Percentiles rank a stretch among this genome's conserved stretches.
These are phyloP conservation scores for Bromus sterilis DNA, from an alignment of 176 grass and related monocot genomes.

Conservation along the genomic window DNA sequence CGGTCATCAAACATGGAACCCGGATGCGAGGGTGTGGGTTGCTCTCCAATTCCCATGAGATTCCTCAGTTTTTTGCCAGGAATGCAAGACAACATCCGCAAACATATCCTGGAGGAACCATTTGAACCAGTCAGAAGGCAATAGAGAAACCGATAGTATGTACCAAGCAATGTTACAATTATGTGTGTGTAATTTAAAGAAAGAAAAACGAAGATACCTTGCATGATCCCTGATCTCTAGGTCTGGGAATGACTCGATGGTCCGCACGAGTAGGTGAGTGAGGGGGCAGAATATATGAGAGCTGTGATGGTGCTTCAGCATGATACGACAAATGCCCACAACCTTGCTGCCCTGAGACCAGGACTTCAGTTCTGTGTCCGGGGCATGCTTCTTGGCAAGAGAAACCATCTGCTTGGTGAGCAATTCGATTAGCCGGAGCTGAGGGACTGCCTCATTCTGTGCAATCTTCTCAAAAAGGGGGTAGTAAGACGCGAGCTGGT, in stretches of 20 bases:
- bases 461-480: slow-evolving; percentile 84
- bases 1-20: slow-evolving; percentile 60
- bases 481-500: slow-evolving; percentile 70
- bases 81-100: slow-evolving; percentile 83
- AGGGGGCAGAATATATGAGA: slow-evolving; percentile 70
- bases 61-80: slow-evolving; percentile 90
- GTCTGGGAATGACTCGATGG: slow-evolving; percentile 75
- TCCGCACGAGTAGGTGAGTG: slow-evolving; percentile 46
- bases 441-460: slow-evolving; percentile 63
- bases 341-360: slow-evolving; percentile 94
- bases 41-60: slow-evolving; percentile 51
- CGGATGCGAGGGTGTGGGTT: slow-evolving; percentile 53
- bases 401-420: slow-evolving; percentile 60
- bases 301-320: slow-evolving; percentile 79
- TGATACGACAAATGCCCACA: slow-evolving; percentile 64
- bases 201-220: slow-evolving; percentile 29
- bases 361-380: slow-evolving; percentile 54
- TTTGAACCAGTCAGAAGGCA: slow-evolving; percentile 25
- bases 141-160: slow-evolving; percentile 8
- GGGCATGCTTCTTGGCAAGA: slow-evolving; percentile 59
- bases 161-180: not conserved
- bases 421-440: slow-evolving; percentile 67
- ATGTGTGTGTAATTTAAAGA: not conserved
- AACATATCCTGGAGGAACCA: slow-evolving; percentile 55
- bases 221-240: slow-evolving; percentile 93